phyloP scores from a whole-genome alignment of 768 basidiomycete genomes.

The Lanmaoa pseudosensibilis region DNA sequence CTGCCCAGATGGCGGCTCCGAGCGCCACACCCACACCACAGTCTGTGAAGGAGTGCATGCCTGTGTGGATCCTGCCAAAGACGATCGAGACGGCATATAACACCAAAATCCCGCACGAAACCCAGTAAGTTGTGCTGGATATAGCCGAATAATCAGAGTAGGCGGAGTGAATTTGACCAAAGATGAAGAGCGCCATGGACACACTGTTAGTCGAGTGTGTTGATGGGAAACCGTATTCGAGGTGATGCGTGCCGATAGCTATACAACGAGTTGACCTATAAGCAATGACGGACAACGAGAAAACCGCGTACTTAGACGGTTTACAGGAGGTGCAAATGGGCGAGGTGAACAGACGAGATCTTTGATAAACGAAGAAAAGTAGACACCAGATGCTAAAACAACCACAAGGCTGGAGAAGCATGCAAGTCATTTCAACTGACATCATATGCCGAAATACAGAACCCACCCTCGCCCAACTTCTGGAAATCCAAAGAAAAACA shows the following conservation, averaged over 20 bases:
- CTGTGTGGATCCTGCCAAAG: slow-evolving; percentile 79
- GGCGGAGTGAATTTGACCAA: slow-evolving; percentile 55
- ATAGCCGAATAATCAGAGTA: slow-evolving; percentile 40
- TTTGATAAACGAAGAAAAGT: slow-evolving; percentile 83
- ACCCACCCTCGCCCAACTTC: slow-evolving; percentile 74
- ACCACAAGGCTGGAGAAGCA: slow-evolving; percentile 53
- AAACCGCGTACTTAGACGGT: slow-evolving; percentile 74
- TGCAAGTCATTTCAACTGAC: neutral
- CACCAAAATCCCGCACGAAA: slow-evolving; percentile 44
- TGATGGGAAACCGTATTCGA: slow-evolving; percentile 95
- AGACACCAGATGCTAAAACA: slow-evolving; percentile 78
- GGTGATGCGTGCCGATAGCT: slow-evolving; percentile 79
- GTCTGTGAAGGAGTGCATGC: slow-evolving; percentile 86
- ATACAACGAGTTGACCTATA: neutral
- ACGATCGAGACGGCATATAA: slow-evolving; percentile 72
- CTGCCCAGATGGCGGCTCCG: slow-evolving; percentile 64
- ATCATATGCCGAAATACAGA: neutral
- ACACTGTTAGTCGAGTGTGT: slow-evolving; percentile 92
- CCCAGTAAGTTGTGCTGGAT: slow-evolving; percentile 45
- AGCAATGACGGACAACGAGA: neutral
- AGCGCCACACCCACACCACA: slow-evolving; percentile 62
- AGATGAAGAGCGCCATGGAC: slow-evolving; percentile 85
- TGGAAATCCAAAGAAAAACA: slow-evolving; percentile 85
- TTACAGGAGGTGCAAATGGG: slow-evolving; percentile 88
- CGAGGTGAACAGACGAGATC: slow-evolving; percentile 89